These are phyloP conservation scores for Luzula sylvatica DNA, from an alignment of 176 grass and related monocot genomes.

Conservation along the genomic window DNA sequence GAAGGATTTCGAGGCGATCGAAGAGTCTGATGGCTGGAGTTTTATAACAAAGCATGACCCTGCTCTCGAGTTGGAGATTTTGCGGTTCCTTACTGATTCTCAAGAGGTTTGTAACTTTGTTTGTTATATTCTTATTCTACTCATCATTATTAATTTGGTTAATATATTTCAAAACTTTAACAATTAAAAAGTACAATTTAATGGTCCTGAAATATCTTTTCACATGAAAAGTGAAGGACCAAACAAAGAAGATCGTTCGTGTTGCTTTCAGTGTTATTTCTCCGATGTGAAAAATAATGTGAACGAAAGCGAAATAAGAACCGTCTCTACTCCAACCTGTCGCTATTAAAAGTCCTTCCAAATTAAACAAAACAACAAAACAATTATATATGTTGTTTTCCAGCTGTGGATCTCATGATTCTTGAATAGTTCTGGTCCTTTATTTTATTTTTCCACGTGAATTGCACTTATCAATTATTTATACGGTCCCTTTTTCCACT, in stretches of 20 bases:
- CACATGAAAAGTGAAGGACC: not conserved
- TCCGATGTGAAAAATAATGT: too few species aligned
- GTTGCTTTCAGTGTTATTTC: constrained; percentile 7
- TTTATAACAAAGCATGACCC: constrained; percentile 45
- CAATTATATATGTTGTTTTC: constrained; percentile 10
- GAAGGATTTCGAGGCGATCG: constrained; percentile 46
- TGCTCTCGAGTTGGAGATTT: constrained; percentile 32
- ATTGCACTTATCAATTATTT: not conserved
- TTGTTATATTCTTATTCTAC: not conserved
- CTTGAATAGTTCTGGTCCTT: not conserved
- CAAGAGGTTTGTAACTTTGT: constrained; percentile 26
- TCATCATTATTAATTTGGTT: not conserved
- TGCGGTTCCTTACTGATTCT: constrained; percentile 44
- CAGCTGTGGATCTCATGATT: not conserved
- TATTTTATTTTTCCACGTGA: constrained; percentile 8
- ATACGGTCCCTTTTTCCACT: not conserved
- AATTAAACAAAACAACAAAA: not conserved
- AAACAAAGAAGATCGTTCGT: too few species aligned
- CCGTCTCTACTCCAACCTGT: constrained; percentile 14
- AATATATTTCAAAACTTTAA: not conserved
- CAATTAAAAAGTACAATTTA: constrained; percentile 1
- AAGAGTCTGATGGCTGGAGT: constrained; percentile 53
- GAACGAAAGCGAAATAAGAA: constrained; percentile 4
- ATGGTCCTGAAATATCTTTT: not conserved
- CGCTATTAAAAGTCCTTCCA: not conserved